These are phyloP conservation scores for Apophysomyces trapeziformis DNA, from an alignment of 371 early-diverging fungal genomes.

Conservation along the genomic window DNA sequence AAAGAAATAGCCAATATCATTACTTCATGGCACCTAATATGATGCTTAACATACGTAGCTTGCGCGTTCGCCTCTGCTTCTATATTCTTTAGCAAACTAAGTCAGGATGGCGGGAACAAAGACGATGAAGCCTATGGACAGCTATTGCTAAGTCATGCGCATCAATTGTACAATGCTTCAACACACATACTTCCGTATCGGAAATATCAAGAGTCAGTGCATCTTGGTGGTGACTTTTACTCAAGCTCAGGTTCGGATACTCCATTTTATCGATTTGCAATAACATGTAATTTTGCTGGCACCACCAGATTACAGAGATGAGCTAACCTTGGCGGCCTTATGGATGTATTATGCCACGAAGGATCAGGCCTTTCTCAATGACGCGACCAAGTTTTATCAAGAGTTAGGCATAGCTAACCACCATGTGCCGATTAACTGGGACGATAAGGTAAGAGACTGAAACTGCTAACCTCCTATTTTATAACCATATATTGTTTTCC, in stretches of 20 bases:
- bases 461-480: not conserved
- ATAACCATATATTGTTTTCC: not conserved
- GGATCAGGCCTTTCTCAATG: slow-evolving; percentile 30
- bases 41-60: slow-evolving; percentile 16
- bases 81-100: slow-evolving; percentile 36
- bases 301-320: slow-evolving; percentile 41
- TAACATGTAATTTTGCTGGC: not conserved
- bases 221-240: slow-evolving; percentile 32
- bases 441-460: slow-evolving; percentile 22
- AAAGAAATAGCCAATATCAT: too few relatives aligned
- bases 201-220: slow-evolving; percentile 46
- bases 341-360: slow-evolving; percentile 53
- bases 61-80: slow-evolving; percentile 58
- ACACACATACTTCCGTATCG: slow-evolving; percentile 29
- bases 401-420: slow-evolving; percentile 13
- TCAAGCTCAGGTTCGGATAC: slow-evolving; percentile 28
- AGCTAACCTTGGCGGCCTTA: slow-evolving; percentile 50
- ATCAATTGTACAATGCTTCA: slow-evolving; percentile 38
- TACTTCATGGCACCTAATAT: too few relatives aligned
- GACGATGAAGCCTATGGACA: slow-evolving; percentile 46
- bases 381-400: slow-evolving; percentile 34
- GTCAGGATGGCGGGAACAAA: slow-evolving; percentile 23
- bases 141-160: slow-evolving; percentile 43
- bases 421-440: slow-evolving; percentile 33
- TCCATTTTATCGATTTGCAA: not conserved